Evolutionary conservation across 768 basidiomycete species (phyloP).

Genomic region (Kwoniella heveanensis): DNA sequence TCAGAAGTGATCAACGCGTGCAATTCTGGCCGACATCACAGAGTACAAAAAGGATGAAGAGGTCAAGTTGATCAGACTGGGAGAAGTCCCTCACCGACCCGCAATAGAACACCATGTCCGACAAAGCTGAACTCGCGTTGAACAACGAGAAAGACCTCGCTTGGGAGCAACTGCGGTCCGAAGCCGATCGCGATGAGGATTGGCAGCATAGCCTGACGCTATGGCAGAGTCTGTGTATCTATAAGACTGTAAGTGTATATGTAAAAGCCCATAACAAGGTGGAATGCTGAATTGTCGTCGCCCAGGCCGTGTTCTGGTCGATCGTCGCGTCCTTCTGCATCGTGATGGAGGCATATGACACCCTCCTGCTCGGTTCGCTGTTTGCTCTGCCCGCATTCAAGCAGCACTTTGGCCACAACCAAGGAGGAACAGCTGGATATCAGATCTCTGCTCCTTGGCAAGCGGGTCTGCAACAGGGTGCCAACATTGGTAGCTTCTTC

Average conservation of each 20-base stretch:
- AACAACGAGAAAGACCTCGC: conserved; percentile 4
- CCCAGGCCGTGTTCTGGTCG: conserved; percentile 35
- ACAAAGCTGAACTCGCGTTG: conserved; percentile 2
- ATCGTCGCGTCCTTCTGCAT: conserved; percentile 30
- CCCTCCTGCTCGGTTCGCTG: conserved; percentile 27
- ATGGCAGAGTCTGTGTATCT: conserved; percentile 28
- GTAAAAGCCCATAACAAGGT: too few relatives aligned
- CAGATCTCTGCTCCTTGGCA: conserved; percentile 56
- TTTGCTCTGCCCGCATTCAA: conserved; percentile 29
- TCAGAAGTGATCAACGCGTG: neutral
- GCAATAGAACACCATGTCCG: conserved; percentile 8
- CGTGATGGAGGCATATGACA: conserved; percentile 39
- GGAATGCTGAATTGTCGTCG: too few relatives aligned
- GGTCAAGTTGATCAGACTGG: too few relatives aligned
- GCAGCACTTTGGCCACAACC: conserved; percentile 24
- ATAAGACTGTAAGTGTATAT: conserved; percentile 18
- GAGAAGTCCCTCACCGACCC: too few relatives aligned
- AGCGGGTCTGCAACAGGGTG: conserved; percentile 50
- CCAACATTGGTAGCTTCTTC: conserved; percentile 52
- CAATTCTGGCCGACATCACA: neutral
- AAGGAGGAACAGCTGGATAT: conserved; percentile 31
- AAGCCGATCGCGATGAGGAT: conserved; percentile 34
- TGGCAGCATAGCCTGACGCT: conserved; percentile 28
- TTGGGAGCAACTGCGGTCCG: conserved; percentile 16
- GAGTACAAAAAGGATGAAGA: neutral